Base-by-base conservation (phyloP, 106 monocot species). In the Hemerocallis citrina region DNA sequence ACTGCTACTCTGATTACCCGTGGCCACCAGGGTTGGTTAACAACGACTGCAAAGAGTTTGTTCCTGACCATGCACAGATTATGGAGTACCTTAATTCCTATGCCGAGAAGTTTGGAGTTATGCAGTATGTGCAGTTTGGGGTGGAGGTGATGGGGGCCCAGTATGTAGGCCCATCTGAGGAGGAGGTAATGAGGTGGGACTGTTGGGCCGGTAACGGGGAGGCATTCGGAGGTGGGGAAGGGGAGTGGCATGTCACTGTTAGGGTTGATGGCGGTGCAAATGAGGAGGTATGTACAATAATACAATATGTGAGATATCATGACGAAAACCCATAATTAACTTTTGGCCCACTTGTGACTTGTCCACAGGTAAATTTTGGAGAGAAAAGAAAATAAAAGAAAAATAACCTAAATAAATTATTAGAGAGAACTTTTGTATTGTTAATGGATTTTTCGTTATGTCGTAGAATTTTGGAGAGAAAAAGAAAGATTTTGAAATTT, bases 1-100 rank as follows among this genome's bases (percentile, higher is more conserved):
- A 77, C 64, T 16, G 47, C 45, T 85, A 74, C 70, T 66, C 80
- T 62, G 80, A 85, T 55, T 81, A 71, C 45, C 76, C 80, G 32
- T 85, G 85, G 85, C 74, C 73, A 29, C 60, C 19, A 19, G 3
- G 36, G 0, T 66, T 73, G 30, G 55, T 38, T 17, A 12, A 41
- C 40, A 12, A 41, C 40, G 7, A 12, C 12, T n/a, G n/a, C n/a
- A n/a, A n/a, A n/a, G 77, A 70, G 15, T 27, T 6, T 36, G 52
- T 19, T 63, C 85, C 77, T 19, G 59, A 52, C 44, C 66, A 70
- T 57, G 1, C 10, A 13, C 51, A 77, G 64, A 77, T 85, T 9
- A 15, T 63, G 71, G 63, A 70, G 56, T 56, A 56, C 32, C 34
- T 56, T 4, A n/a, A 34, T 1, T 56, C 56, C 15, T 85, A 81